phyloP scores from a whole-genome alignment of 2,329 filamentous ascomycete species.

The Lachnellula hyalina region DNA sequence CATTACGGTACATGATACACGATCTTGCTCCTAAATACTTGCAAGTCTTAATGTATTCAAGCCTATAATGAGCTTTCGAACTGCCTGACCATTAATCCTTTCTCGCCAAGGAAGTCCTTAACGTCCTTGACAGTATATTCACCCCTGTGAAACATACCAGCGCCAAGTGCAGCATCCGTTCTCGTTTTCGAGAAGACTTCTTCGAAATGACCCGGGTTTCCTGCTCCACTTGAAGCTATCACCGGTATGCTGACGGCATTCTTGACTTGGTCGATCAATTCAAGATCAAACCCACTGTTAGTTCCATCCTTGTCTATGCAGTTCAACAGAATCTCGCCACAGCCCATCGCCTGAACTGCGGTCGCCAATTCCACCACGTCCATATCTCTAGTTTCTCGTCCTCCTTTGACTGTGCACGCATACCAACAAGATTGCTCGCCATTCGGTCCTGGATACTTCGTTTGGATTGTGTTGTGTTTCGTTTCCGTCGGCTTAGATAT shows the following conservation, averaged over 20 bases:
- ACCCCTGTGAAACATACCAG: conserved; percentile 94
- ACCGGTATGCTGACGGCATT: conserved; percentile 83
- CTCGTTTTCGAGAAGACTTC: conserved; percentile 83
- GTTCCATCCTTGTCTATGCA: conserved; percentile 97
- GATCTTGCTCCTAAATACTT: background rate
- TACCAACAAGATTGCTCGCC: conserved; percentile 91
- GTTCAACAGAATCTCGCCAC: conserved; percentile 91
- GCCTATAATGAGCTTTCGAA: conserved; percentile 50
- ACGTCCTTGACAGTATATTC: conserved; percentile 95
- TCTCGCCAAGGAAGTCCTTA: conserved; percentile 70
- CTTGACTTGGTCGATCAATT: conserved; percentile 87
- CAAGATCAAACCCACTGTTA: conserved; percentile 89
- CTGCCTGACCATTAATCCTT: conserved; percentile 71
- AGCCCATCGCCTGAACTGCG: conserved; percentile 93
- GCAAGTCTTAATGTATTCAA: background rate
- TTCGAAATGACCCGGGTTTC: conserved; percentile 78
- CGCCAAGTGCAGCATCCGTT: conserved; percentile 89
- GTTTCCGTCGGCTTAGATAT: conserved; percentile 63
- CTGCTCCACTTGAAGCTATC: conserved; percentile 90
- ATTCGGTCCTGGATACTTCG: conserved; percentile 61
- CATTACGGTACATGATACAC: background rate
- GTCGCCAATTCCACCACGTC: conserved; percentile 84
- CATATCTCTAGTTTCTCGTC: conserved; percentile 86
- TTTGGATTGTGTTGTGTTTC: conserved; percentile 69
- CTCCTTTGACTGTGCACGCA: conserved; percentile 93